Conservation (phyloP, 805 yeast species). For the Monosporozyma siamensis region DNA sequence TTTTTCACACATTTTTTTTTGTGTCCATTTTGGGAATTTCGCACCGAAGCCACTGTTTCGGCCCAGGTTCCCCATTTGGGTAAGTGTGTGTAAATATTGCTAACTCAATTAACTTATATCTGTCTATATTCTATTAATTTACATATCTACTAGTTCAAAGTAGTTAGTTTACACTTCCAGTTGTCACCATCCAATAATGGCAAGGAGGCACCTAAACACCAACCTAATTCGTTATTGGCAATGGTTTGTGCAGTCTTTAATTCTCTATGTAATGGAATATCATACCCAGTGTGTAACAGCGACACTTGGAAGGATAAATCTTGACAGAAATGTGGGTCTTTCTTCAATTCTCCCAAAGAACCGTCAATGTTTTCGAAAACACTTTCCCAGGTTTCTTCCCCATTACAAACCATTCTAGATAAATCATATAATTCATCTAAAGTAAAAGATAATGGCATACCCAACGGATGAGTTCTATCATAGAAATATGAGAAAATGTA, state of each 20-base stretch:
- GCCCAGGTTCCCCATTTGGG: too few relatives aligned
- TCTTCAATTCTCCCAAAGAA: slow-evolving; percentile 53
- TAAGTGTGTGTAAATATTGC: too few relatives aligned
- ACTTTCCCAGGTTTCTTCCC: slow-evolving; percentile 63
- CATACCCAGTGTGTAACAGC: slow-evolving; percentile 91
- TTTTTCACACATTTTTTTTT: too few relatives aligned
- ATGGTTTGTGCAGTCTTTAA: slow-evolving; percentile 87
- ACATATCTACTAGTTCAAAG: not conserved
- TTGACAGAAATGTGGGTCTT: slow-evolving; percentile 89
- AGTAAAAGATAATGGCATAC: slow-evolving; percentile 87
- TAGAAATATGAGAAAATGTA: slow-evolving; percentile 90
- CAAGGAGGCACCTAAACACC: slow-evolving; percentile 97
- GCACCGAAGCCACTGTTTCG: too few relatives aligned
- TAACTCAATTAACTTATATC: too few relatives aligned
- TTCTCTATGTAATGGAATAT: slow-evolving; percentile 82
- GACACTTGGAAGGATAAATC: slow-evolving; percentile 88
- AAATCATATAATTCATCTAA: slow-evolving; percentile 75
- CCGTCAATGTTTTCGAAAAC: slow-evolving; percentile 57
- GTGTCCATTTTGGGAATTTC: too few relatives aligned
- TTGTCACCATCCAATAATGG: slow-evolving; percentile 68
- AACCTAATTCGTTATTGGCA: slow-evolving; percentile 84
- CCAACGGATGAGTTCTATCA: slow-evolving; percentile 88
- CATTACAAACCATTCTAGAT: slow-evolving; percentile 78
- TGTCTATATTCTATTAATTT: too few relatives aligned
- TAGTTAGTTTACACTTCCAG: slow-evolving; percentile 51